Conservation (phyloP, 1,139 yeast genomes). For the Kodamaea arcana region DNA sequence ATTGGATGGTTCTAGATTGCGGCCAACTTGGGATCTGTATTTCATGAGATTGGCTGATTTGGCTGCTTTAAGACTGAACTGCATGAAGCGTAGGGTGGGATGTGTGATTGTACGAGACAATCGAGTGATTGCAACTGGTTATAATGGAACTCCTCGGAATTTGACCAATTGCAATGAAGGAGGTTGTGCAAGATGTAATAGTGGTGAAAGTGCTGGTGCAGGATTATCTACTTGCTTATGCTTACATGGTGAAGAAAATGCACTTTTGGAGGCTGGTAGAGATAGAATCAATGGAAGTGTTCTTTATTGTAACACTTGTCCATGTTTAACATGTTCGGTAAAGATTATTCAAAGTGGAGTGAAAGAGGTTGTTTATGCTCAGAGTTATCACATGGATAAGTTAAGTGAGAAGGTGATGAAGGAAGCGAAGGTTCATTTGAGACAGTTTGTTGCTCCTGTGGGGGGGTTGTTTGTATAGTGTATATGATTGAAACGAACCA, state of each 20-base stretch:
- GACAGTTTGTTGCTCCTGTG: conserved; percentile 70
- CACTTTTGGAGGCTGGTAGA: conserved; percentile 88
- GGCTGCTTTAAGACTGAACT: conserved; percentile 88
- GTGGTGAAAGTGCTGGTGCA: conserved; percentile 59
- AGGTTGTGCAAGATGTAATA: conserved; percentile 86
- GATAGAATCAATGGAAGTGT: conserved; percentile 59
- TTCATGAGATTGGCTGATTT: conserved; percentile 90
- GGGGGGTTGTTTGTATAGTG: conserved; percentile 38
- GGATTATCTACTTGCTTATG: conserved; percentile 79
- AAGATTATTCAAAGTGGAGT: conserved; percentile 94
- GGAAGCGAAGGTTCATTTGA: conserved; percentile 66
- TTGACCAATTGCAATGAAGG: conserved; percentile 89
- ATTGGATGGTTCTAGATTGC: conserved; percentile 54
- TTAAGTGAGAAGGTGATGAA: conserved; percentile 65
- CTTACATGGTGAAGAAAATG: conserved; percentile 96
- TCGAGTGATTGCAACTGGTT: conserved; percentile 91
- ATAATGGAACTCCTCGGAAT: conserved; percentile 94
- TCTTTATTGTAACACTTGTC: conserved; percentile 93
- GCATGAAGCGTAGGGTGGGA: conserved; percentile 97
- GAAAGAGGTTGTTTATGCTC: conserved; percentile 88
- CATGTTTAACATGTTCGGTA: conserved; percentile 92
- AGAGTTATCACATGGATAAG: conserved; percentile 86
- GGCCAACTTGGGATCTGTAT: conserved; percentile 96
- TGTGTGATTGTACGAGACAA: conserved; percentile 87
- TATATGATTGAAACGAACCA: too few relatives aligned